These are phyloP conservation scores for Bocquillonia castaneifolia DNA, from an alignment of 441 rosid species.

Conservation along the genomic window DNA sequence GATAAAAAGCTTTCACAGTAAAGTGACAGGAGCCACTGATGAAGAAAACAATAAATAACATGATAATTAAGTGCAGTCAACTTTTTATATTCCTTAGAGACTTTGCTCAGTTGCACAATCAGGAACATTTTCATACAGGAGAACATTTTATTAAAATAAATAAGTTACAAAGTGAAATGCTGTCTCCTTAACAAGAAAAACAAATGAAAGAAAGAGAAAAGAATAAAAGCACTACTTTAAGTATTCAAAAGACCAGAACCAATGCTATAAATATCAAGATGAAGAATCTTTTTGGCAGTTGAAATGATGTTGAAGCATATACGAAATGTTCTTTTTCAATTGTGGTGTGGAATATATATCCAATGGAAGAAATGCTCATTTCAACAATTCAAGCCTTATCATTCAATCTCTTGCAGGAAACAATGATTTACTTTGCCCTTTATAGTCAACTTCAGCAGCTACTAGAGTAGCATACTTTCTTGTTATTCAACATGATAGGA, in stretches of 20 bases:
- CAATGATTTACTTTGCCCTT: background rate
- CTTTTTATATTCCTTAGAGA: too few species aligned
- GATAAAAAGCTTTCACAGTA: background rate
- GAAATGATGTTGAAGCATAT: background rate
- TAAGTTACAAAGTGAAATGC: too few species aligned
- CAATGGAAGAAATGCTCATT: background rate
- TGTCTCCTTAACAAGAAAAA: too few species aligned
- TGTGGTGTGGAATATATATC: background rate
- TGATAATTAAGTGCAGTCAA: background rate
- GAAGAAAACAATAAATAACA: background rate
- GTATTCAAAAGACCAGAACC: too few species aligned
- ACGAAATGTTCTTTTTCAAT: background rate
- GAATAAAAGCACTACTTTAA: too few species aligned
- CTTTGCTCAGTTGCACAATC: background rate
- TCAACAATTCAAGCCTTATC: background rate
- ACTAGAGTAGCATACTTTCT: background rate
- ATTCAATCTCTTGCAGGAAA: background rate
- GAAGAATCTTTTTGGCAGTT: background rate
- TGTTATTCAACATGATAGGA: background rate
- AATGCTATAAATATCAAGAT: background rate
- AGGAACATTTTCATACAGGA: background rate
- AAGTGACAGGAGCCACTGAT: background rate
- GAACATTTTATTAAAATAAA: background rate
- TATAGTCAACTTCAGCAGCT: background rate
- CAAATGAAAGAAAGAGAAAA: too few species aligned